These are phyloP conservation scores for Dactylellina leptospora DNA, from an alignment of 2,329 filamentous ascomycete genomes.

Conservation along the genomic window DNA sequence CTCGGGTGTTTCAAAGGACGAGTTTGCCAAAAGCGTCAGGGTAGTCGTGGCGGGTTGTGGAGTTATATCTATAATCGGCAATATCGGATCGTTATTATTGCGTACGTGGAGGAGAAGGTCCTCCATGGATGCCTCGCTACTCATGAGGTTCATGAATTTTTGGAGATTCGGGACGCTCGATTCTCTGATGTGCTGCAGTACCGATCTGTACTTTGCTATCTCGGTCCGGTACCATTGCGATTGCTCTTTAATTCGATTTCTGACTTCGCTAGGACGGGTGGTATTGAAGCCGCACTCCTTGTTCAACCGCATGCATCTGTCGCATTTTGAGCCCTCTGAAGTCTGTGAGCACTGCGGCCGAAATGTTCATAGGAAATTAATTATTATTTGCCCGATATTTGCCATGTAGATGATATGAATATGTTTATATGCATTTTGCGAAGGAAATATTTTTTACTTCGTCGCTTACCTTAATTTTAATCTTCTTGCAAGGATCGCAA, in stretches of 20 bases:
- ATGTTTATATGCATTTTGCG: neutral
- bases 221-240: neutral
- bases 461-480: conserved; percentile 7
- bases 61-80: neutral
- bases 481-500: conserved; percentile 6
- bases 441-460: neutral
- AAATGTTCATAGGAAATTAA: neutral
- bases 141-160: neutral
- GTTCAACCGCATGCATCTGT: neutral
- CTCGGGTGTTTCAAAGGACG: neutral
- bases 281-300: conserved; percentile 1
- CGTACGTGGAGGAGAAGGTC: neutral
- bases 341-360: conserved; percentile 1
- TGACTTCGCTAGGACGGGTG: neutral
- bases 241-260: neutral
- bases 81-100: neutral
- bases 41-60: neutral
- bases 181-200: conserved; percentile 1
- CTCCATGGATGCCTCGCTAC: neutral
- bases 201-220: neutral
- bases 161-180: neutral
- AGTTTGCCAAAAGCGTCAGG: neutral
- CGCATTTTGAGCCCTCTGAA: neutral
- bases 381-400: neutral
- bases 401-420: no score